These are phyloP conservation scores for Metschnikowia arizonensis DNA, from an alignment of 805 yeast genomes.

Conservation along the genomic window DNA sequence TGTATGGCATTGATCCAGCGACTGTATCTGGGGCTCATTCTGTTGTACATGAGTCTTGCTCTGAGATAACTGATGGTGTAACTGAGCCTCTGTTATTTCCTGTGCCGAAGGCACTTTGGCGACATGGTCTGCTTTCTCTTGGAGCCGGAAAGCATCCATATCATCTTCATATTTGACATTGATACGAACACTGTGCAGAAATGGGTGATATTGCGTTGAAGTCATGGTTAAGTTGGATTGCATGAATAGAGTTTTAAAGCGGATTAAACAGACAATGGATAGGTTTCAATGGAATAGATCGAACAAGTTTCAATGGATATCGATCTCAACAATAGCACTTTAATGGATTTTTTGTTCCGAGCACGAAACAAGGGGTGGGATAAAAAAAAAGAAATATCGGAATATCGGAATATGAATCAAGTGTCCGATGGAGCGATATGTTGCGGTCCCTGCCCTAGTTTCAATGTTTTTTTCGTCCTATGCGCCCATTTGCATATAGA, in stretches of 20 bases:
- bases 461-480: not conserved
- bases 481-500: slow-evolving; percentile 3
- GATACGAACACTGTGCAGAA: not conserved
- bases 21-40: not conserved
- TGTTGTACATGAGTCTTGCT: not conserved
- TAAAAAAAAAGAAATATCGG: not conserved
- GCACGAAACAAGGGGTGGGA: not conserved
- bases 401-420: not conserved
- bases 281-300: no score
- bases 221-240: slow-evolving; percentile 3
- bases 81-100: not conserved
- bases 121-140: not conserved
- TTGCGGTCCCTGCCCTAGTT: not conserved
- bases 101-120: not conserved
- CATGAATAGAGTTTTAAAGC: not conserved
- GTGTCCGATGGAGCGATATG: not conserved
- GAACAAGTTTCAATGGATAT: no score
- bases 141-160: not conserved
- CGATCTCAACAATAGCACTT: no score
- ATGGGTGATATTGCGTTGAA: not conserved
- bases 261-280: no score
- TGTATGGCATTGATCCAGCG: not conserved
- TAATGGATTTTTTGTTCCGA: not conserved
- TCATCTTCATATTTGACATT: slow-evolving; percentile 2
- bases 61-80: slow-evolving; percentile 2